These are phyloP conservation scores for Sporisorium scitamineum DNA, from an alignment of 1,284 basidiomycete species.

Conservation along the genomic window DNA sequence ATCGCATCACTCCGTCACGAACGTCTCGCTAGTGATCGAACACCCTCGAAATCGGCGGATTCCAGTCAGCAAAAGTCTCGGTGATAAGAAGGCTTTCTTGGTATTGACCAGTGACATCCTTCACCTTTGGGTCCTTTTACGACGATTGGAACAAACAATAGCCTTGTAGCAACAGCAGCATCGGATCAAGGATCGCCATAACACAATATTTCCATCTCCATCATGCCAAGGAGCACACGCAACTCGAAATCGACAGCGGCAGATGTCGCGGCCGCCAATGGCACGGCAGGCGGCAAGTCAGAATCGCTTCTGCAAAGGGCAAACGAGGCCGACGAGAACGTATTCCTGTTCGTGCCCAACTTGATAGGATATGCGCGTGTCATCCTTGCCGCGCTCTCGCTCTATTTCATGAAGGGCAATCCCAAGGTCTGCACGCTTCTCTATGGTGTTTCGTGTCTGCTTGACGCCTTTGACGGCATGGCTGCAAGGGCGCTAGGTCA, in stretches of 20 bases:
- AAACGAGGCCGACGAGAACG: constrained; percentile 61
- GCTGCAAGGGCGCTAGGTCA: constrained; percentile 91
- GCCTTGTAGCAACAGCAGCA: no score
- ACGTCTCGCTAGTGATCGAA: not conserved
- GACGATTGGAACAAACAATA: no score
- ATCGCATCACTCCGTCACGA: not conserved
- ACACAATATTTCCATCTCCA: not conserved
- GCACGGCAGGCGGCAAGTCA: constrained; percentile 21
- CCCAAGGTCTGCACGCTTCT: constrained; percentile 91
- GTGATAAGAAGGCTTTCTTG: not conserved
- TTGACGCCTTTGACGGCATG: constrained; percentile 95
- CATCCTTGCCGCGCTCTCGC: constrained; percentile 86
- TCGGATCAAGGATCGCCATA: no score
- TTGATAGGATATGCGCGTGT: constrained; percentile 92
- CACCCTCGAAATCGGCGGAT: not conserved
- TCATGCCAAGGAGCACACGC: constrained; percentile 42
- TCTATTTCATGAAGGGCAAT: constrained; percentile 85
- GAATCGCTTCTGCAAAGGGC: constrained; percentile 41
- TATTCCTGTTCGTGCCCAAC: constrained; percentile 87
- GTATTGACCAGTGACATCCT: not conserved
- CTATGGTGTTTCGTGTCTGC: constrained; percentile 90
- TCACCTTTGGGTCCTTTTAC: no score
- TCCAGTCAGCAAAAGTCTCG: not conserved
- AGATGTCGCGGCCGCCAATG: constrained; percentile 35
- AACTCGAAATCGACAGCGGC: constrained; percentile 39